Evolutionary conservation across 2,329 filamentous ascomycete genomes (phyloP), one percentile per base, ranked within the genome.

Genomic region (Phialophora tarda): DNA sequence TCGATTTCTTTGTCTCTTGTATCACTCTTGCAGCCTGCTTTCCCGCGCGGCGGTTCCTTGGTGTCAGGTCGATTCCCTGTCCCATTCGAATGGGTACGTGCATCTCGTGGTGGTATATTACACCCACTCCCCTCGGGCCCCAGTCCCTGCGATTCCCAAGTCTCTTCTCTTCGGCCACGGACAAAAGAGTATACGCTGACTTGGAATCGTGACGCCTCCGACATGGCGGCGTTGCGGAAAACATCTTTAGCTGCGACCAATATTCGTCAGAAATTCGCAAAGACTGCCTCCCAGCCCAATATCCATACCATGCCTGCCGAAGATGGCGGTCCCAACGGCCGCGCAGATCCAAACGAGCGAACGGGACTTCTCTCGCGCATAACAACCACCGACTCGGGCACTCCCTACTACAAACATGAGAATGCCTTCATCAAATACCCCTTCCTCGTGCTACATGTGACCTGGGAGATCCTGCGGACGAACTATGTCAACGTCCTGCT

Each of bases 401-500:
- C 70, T 32, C 75, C 76, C 32, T 77, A 76, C 53, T 74, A 77
- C 59, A 77, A 79, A 61, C 77, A 79, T 67, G 65, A 72, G 32
- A 75, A 75, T 5, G 68, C 72, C 53, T 81, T 78, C 75, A 74
- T 80, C 41, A 74, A 75, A 63, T 79, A 77, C 74, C 81, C 82
- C 21, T 72, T 73, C 24, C 72, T 78, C 8, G 75, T 78, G 21
- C 72, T 75, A 51, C 77, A 78, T 70, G 73, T 81, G 64, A 80
- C 79, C 8, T 82, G 78, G 76, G 71, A 76, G 62, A 80, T 81
- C 2, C 74, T 83, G n/a, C 73, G 77, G 26, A 81, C 79, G 28
- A 82, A 82, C 71, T 82, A 82, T 77, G 88, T 83, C 69, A 89
- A 89, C 72, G 74, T 89, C 58, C 77, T 89, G 23, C 81, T 89